Evolutionary conservation across 495 filamentous ascomycete genomes (phyloP).

Genomic region (Penicillium cosmopolitanum): DNA sequence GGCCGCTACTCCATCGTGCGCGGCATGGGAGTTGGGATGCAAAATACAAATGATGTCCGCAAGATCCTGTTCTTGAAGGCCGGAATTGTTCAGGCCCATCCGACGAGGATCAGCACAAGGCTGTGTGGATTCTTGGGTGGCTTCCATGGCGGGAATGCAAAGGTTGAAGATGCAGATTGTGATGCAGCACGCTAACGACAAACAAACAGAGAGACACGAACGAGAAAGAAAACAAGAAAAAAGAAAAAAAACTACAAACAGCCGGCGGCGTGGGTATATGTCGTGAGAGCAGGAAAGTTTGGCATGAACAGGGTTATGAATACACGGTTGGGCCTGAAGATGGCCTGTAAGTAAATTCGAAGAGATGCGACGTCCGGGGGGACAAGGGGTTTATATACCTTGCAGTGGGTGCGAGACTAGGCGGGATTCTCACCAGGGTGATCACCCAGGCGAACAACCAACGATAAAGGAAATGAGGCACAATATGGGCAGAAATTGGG

Average conservation of each 20-base stretch:
- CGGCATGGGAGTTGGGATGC: conserved; percentile 73
- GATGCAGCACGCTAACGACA: conserved; percentile 18
- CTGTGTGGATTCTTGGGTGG: conserved; percentile 77
- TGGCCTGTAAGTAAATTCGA: conserved; percentile 10
- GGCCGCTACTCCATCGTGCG: conserved; percentile 65
- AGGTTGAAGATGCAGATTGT: conserved; percentile 6
- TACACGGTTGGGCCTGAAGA: conserved; percentile 10
- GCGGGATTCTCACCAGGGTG: conserved; percentile 16
- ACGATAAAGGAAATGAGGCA: conserved; percentile 11
- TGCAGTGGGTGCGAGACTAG: conserved; percentile 11
- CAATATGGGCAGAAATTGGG: neutral
- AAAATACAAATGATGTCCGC: conserved; percentile 89
- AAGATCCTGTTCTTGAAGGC: conserved; percentile 76
- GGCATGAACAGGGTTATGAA: conserved; percentile 28
- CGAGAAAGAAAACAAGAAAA: conserved; percentile 11
- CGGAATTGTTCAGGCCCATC: conserved; percentile 73
- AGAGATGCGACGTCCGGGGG: conserved; percentile 9
- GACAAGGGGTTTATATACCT: conserved; percentile 23
- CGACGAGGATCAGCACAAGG: conserved; percentile 78
- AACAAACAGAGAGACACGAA: conserved; percentile 19
- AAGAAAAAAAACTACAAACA: conserved; percentile 19
- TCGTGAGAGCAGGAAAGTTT: conserved; percentile 25
- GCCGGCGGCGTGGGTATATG: conserved; percentile 28
- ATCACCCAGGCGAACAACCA: conserved; percentile 23
- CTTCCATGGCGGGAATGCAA: conserved; percentile 37